Evolutionary conservation across 2,329 filamentous ascomycete genomes (phyloP).

Genomic region (Tolypocladium inflatum): DNA sequence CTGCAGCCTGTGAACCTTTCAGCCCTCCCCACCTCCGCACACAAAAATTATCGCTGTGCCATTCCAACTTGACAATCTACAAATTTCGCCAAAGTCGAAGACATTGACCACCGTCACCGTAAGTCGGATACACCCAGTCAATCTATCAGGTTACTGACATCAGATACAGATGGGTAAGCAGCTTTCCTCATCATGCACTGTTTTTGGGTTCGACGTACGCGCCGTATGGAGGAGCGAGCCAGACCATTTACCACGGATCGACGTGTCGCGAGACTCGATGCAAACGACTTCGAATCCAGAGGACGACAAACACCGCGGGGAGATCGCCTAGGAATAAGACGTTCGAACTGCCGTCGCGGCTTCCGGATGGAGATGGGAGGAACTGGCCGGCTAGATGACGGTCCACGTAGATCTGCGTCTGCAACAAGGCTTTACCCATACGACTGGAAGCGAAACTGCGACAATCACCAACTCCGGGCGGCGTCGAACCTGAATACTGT

Average conservation of each 20-base stretch:
- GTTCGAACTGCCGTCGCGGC: background rate
- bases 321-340: background rate
- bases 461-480: background rate
- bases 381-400: background rate
- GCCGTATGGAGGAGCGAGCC: background rate
- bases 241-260: background rate
- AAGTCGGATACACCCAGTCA: slow-evolving; percentile 26
- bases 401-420: background rate
- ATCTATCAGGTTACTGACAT: slow-evolving; percentile 31
- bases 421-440: background rate
- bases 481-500: background rate
- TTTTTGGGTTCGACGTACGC: slow-evolving; percentile 3
- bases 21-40: slow-evolving; percentile 31
- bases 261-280: background rate
- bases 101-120: slow-evolving; percentile 39
- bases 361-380: background rate
- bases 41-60: slow-evolving; percentile 31
- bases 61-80: slow-evolving; percentile 28
- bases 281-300: background rate
- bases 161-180: slow-evolving; percentile 51
- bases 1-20: slow-evolving; percentile 20
- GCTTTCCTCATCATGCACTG: slow-evolving; percentile 12
- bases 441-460: background rate
- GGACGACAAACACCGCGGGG: background rate
- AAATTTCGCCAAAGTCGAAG: slow-evolving; percentile 33